Evolutionary conservation across 2,329 filamentous ascomycete species (phyloP).

Genomic region (Hansfordia pulvinata): DNA sequence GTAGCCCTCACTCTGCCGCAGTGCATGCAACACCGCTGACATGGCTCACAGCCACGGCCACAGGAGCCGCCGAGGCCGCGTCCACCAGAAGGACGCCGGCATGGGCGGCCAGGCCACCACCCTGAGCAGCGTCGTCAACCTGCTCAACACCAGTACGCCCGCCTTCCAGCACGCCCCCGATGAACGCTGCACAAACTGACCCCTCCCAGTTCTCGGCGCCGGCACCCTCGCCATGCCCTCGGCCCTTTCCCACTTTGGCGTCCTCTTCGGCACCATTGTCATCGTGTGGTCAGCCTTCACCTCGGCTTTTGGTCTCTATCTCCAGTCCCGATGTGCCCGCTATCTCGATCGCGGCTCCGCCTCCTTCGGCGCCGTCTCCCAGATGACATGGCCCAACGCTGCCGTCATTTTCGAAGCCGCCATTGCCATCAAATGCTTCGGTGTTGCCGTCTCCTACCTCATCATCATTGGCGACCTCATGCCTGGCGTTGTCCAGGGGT

Average conservation of each 20-base stretch:
- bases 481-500: slow-evolving; percentile 82
- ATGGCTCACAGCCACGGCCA: slow-evolving; percentile 10
- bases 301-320: slow-evolving; percentile 84
- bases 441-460: slow-evolving; percentile 90
- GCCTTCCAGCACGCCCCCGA: slow-evolving; percentile 1
- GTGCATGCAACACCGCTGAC: too few species aligned
- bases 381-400: slow-evolving; percentile 92
- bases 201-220: slow-evolving; percentile 67
- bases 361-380: slow-evolving; percentile 93
- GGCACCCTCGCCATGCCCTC: slow-evolving; percentile 93
- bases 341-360: slow-evolving; percentile 82
- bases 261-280: slow-evolving; percentile 67
- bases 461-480: slow-evolving; percentile 98
- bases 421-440: slow-evolving; percentile 96
- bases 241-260: slow-evolving; percentile 90
- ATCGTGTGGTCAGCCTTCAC: slow-evolving; percentile 87
- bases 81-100: slow-evolving; percentile 54
- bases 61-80: slow-evolving; percentile 42
- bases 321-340: slow-evolving; percentile 83
- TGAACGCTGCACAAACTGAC: slow-evolving; percentile 8
- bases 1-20: slow-evolving; percentile 12
- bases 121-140: slow-evolving; percentile 83
- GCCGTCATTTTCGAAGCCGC: slow-evolving; percentile 91
- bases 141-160: slow-evolving; percentile 80
- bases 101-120: slow-evolving; percentile 66